These are phyloP conservation scores for Chamaecrista fasciculata DNA, from an alignment of 306 rosid genomes.

Conservation along the genomic window DNA sequence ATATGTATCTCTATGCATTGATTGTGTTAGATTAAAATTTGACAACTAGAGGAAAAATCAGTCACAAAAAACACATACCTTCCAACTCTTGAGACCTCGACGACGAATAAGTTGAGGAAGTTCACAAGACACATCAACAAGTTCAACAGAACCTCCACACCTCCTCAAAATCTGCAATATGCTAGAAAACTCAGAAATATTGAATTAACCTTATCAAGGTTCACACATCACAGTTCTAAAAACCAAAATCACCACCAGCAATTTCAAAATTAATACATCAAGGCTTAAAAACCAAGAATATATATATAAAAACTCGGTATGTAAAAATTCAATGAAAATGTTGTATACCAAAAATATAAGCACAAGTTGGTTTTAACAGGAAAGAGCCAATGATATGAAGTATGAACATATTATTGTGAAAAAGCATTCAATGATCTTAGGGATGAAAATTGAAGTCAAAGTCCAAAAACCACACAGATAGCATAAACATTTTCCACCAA, in stretches of 20 bases:
- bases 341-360: neutral
- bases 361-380: neutral
- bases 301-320: neutral
- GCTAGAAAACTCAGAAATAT: neutral
- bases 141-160: slow-evolving; percentile 77
- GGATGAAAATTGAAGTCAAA: neutral
- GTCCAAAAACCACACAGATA: neutral
- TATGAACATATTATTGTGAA: neutral
- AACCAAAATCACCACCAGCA: neutral
- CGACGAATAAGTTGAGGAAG: slow-evolving; percentile 83
- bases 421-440: neutral
- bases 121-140: slow-evolving; percentile 82
- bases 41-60: slow-evolving; percentile 5
- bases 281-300: neutral
- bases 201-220: neutral
- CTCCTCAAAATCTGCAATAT: slow-evolving; percentile 72
- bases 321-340: neutral
- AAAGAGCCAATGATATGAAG: too few relatives aligned
- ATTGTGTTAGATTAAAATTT: slow-evolving; percentile 6
- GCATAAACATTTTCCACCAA: neutral
- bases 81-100: slow-evolving; percentile 90
- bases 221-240: neutral
- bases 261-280: neutral
- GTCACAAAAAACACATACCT: slow-evolving; percentile 49
- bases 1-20: neutral